Percentiles rank a stretch among this genome's conserved stretches.
Conservation (phyloP, 257 asterid genomes). For the Plantago major region DNA sequence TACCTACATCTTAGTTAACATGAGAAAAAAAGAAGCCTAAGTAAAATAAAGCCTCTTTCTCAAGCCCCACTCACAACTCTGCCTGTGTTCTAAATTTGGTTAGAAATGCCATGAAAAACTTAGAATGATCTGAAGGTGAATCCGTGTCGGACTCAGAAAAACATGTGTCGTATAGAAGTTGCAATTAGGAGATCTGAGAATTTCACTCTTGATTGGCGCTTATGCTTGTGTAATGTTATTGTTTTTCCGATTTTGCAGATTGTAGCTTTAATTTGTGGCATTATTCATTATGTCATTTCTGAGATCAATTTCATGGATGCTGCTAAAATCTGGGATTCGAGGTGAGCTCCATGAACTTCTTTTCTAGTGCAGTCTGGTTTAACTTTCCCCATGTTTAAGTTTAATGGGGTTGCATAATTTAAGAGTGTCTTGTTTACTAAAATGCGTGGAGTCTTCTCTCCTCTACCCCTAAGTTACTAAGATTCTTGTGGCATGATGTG, state of each 20-base stretch:
- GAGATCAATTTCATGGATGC: slow-evolving; percentile 38
- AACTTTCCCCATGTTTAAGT: neutral
- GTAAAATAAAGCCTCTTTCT: neutral
- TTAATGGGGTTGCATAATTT: neutral
- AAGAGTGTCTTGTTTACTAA: neutral
- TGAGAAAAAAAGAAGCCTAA: neutral
- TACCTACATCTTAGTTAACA: slow-evolving; percentile 9
- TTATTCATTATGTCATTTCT: slow-evolving; percentile 57
- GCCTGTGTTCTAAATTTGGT: neutral
- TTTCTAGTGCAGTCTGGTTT: neutral
- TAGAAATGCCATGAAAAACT: no score
- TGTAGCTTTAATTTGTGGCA: slow-evolving; percentile 80
- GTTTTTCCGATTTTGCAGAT: slow-evolving; percentile 45
- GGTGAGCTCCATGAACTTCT: slow-evolving; percentile 41
- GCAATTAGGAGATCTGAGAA: neutral
- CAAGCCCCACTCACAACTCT: neutral
- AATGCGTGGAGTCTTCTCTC: neutral
- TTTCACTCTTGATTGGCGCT: neutral
- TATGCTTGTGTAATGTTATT: slow-evolving; percentile 11
- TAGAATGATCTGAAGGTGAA: neutral
- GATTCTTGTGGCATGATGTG: no score
- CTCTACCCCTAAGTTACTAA: no score
- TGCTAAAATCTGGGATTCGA: slow-evolving; percentile 41
- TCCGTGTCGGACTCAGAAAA: no score
- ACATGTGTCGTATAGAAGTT: no score